Evolutionary conservation across 768 basidiomycete species (phyloP), one percentile per base, ranked within the genome.

Genomic region (Rhizopogon vinicolor): DNA sequence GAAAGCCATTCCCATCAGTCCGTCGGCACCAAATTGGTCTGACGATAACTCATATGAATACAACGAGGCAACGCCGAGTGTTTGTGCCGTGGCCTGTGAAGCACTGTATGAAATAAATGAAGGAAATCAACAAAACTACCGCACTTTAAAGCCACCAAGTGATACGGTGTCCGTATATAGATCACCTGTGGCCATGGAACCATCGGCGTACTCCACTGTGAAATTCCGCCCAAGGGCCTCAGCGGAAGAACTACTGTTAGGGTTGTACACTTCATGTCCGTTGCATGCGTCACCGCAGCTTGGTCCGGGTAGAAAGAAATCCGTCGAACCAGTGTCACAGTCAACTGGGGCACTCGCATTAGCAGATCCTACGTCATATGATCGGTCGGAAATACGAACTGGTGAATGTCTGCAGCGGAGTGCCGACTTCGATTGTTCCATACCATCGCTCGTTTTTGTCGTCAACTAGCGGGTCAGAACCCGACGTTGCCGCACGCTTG

Each of bases 1-100:
- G 65, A 77, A 80, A 0, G 65, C 76, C 78, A 80, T 74, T 54
- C 79, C 76, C 60, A 74, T 61, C 7, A 74, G 50, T 6, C 73
- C 72, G 41, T 71, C 70, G 1, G 68, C 51, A n/a, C 56, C 39
- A 13, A 62, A 69, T 3, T 9, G 49, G 8, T 52, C 18, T 3
- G n/a, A 25, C 22, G 60, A 41, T 18, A 69, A 57, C 13, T 12
- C 33, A 4, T 56, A 29, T 7, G 66, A 53, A 54, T 66, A 68
- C 1, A 60, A 48, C 2, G 52, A 44, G 13, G 65, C 65, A 31
- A 56, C 65, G 3, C 67, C 67, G 12, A 68, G 2, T 3, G 60
- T 57, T 53, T 69, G 67, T 19, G 44, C 61, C 3, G 13, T 46
- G 16, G 64, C 65, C 67, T 68, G 12, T 6, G 64, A 52, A 64